phyloP scores from a whole-genome alignment of 2,329 filamentous ascomycete genomes.

The Zalaria sp. region DNA sequence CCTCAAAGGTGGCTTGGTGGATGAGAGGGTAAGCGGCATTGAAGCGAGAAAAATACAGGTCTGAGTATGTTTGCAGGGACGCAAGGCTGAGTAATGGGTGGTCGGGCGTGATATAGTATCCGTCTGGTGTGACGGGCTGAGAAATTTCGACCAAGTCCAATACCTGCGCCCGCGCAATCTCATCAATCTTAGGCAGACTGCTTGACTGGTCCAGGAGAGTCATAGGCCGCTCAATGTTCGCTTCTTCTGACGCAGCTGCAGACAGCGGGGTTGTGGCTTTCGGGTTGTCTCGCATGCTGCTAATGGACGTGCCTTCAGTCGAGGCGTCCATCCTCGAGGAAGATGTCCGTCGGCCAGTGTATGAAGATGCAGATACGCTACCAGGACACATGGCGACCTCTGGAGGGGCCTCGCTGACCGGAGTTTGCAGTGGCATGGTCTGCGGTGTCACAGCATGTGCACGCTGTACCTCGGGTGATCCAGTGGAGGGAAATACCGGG shows the following conservation, averaged over 20 bases:
- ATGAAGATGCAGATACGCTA: background rate
- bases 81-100: slow-evolving; percentile 37
- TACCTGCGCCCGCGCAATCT: slow-evolving; percentile 26
- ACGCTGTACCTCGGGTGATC: background rate
- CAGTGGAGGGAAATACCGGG: background rate
- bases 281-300: background rate
- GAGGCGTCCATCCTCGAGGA: background rate
- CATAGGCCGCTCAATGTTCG: slow-evolving; percentile 20
- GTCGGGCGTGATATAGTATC: slow-evolving; percentile 30
- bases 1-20: slow-evolving; percentile 43
- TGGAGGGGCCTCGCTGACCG: background rate
- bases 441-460: background rate
- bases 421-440: background rate
- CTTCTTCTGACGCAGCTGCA: background rate
- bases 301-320: slow-evolving; percentile 1
- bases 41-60: slow-evolving; percentile 47
- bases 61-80: slow-evolving; percentile 41
- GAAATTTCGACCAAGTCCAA: slow-evolving; percentile 38
- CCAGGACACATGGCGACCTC: background rate
- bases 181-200: slow-evolving; percentile 24
- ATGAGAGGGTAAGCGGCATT: slow-evolving; percentile 47
- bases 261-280: background rate
- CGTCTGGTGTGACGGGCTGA: slow-evolving; percentile 34
- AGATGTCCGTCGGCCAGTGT: background rate
- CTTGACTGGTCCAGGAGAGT: slow-evolving; percentile 18